Evolutionary conservation across 2,329 filamentous ascomycete genomes (phyloP), one percentile per base, ranked within the genome.

Genomic region (Nothomitra cinnamomea): DNA sequence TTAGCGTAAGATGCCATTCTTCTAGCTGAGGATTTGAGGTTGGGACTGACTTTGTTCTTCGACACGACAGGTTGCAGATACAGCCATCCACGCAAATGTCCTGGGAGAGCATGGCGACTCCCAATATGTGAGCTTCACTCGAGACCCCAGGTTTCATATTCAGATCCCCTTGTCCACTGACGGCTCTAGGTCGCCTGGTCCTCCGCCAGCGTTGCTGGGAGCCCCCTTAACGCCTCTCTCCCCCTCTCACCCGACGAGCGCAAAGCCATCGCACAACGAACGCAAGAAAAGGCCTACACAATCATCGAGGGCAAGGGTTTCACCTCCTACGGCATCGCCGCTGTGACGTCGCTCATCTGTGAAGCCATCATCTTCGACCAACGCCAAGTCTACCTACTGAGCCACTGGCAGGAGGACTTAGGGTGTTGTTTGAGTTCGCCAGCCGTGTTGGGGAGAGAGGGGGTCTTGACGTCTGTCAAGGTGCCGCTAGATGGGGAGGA

Each of bases 281-380:
- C 72, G 53, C 70, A 67, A 42, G 63, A 69, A n/a, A 72, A 69
- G 38, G 69, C 72, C 0, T 67, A 70, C 7, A 66, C 63, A 12
- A 75, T 77, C 56, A 70, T 75, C 47, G 63, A 67, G 19, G 66
- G 68, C 10, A 77, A 77, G 61, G 73, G 73, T 0, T 69, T 71
- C 25, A 76, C 70, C 0, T 67, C 71, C 0, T 75, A 70, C 57
- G 74, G 74, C 10, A 72, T 76, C 47, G 73, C 69, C 7, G 70
- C 71, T 25, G 66, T 74, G 2, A 66, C 72, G 2, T 65, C 69
- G 1, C 69, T 65, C 42, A 72, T 77, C 53, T 76, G 73, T 61
- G 67, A 69, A 54, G 72, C 72, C 12, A 72, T 77, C 13, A 60
- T 76, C 12, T 68, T 67, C 47, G 73, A 77, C 58, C 65, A 70